These are phyloP conservation scores for Drechslerella stenobrocha DNA, from an alignment of 2,329 filamentous ascomycete genomes.

Conservation along the genomic window DNA sequence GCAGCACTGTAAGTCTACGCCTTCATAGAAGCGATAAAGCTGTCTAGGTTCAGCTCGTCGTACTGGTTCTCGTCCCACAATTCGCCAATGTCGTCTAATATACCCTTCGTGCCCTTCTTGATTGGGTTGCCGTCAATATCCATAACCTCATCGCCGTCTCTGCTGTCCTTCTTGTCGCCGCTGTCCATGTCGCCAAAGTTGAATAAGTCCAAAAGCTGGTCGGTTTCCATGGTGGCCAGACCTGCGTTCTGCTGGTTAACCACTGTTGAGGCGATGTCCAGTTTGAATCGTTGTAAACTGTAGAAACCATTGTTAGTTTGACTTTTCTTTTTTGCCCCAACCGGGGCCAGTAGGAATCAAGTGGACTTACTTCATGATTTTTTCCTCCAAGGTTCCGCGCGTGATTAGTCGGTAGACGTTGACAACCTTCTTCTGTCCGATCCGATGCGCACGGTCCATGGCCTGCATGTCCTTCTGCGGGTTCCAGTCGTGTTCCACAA, in stretches of 20 bases:
- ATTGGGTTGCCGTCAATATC: conserved; percentile 90
- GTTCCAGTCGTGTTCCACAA: conserved; percentile 99
- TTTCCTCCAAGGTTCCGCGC: conserved; percentile 92
- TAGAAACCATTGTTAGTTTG: conserved; percentile 19
- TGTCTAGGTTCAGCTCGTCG: conserved; percentile 94
- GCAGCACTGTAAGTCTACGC: conserved; percentile 52
- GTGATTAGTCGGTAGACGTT: conserved; percentile 98
- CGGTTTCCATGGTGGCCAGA: conserved; percentile 93
- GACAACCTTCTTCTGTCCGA: conserved; percentile 99
- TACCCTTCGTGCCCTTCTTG: conserved; percentile 94
- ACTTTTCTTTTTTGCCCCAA: neutral
- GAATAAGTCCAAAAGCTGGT: conserved; percentile 96
- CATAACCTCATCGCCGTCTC: conserved; percentile 79
- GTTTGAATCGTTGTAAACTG: conserved; percentile 97
- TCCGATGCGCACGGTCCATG: conserved; percentile 97
- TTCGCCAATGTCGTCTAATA: conserved; percentile 91
- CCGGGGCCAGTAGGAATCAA: neutral
- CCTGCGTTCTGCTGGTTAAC: conserved; percentile 99
- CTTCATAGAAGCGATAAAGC: conserved; percentile 93
- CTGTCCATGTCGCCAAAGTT: conserved; percentile 79
- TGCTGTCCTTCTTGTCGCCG: conserved; percentile 61
- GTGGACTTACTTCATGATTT: conserved; percentile 75
- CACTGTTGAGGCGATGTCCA: conserved; percentile 95
- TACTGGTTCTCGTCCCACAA: conserved; percentile 98
- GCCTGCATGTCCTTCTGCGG: conserved; percentile 97